Conservation (phyloP, 768 basidiomycete species). For the Vishniacozyma victoriae region DNA sequence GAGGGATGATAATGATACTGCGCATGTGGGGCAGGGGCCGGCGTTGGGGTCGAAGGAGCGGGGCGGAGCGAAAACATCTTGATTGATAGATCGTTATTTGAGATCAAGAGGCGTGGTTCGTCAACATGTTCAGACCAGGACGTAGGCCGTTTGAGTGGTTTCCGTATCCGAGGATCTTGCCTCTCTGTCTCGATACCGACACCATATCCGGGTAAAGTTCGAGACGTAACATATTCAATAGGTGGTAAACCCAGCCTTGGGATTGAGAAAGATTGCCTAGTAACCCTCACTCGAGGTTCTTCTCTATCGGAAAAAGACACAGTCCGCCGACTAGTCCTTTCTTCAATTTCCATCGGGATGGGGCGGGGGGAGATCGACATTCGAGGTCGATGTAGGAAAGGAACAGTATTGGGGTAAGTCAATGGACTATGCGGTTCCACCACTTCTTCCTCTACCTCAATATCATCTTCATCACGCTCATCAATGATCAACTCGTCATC, state of each 20-base stretch:
- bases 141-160: no score
- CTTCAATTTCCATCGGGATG: no score
- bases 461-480: slow-evolving; percentile 9
- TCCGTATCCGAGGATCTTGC: no score
- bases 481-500: slow-evolving; percentile 1
- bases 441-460: slow-evolving; percentile 1
- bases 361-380: no score
- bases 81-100: slow-evolving; percentile 78
- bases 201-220: background rate
- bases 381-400: slow-evolving; percentile 32
- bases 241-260: slow-evolving; percentile 5
- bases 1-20: no score
- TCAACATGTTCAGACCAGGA: no score
- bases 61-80: slow-evolving; percentile 82
- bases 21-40: no score
- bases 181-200: no score
- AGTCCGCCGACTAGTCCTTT: no score
- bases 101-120: slow-evolving; percentile 72
- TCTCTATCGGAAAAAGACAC: no score
- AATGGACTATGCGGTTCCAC: slow-evolving; percentile 5
- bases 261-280: slow-evolving; percentile 11
- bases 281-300: background rate
- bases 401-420: slow-evolving; percentile 42
- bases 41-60: no score
- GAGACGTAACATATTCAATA: slow-evolving; percentile 17